Evolutionary conservation across 495 filamentous ascomycete genomes (phyloP).

Genomic region (Hyaloscypha finlandica): DNA sequence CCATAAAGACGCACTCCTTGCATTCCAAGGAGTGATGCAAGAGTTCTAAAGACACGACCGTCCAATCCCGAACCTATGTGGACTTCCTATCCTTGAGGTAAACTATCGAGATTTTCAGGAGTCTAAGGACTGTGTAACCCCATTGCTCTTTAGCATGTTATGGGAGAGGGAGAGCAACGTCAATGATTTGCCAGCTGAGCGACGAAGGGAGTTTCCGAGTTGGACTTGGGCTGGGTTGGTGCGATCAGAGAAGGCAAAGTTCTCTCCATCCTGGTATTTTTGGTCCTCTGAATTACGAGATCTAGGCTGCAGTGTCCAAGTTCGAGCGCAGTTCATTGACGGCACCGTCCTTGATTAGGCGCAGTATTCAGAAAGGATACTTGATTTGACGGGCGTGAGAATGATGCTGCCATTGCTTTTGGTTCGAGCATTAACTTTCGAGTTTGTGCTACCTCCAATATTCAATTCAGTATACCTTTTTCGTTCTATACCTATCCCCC

Average conservation of each 20-base stretch:
- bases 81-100: neutral
- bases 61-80: neutral
- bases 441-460: no score
- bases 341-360: neutral
- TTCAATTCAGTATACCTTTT: no score
- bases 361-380: neutral
- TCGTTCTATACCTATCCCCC: no score
- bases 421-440: no score
- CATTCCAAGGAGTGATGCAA: neutral
- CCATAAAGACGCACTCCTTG: neutral
- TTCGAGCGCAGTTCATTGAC: neutral
- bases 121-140: neutral
- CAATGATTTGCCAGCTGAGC: neutral
- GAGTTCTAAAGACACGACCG: neutral
- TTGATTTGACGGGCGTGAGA: neutral
- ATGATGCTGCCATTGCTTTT: no score
- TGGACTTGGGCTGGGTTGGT: neutral
- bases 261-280: neutral
- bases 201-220: neutral
- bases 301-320: neutral
- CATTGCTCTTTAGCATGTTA: neutral
- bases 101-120: neutral
- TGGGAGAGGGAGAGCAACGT: neutral
- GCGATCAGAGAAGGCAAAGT: neutral
- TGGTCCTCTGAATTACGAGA: neutral